Percentiles rank a stretch among this genome's conserved stretches.
These are phyloP conservation scores for Durio zibethinus DNA, from an alignment of 345 rosid species.

Conservation along the genomic window DNA sequence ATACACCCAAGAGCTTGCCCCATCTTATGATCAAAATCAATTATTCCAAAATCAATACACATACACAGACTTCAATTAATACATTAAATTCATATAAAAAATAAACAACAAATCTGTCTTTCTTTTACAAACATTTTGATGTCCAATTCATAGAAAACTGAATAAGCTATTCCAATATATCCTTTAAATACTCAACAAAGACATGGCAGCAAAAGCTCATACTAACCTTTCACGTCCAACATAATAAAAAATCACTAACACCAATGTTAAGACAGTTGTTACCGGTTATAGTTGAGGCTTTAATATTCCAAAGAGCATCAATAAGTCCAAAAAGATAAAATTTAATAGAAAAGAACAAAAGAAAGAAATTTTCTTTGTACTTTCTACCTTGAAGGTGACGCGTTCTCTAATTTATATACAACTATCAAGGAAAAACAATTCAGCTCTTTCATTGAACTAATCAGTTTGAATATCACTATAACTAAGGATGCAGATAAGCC, in stretches of 20 bases:
- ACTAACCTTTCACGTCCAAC: not conserved
- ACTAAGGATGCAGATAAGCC: not conserved
- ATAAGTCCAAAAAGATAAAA: not conserved
- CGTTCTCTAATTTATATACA: not conserved
- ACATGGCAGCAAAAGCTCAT: not conserved
- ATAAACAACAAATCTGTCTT: not conserved
- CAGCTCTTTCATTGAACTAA: not conserved
- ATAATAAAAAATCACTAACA: not conserved
- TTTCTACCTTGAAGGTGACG: not conserved
- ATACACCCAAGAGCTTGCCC: slow-evolving; percentile 48
- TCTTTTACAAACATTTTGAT: not conserved
- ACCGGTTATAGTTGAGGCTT: not conserved
- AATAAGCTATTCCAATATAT: not conserved
- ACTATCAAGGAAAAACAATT: not conserved
- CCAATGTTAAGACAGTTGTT: not conserved
- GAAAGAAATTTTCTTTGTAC: not conserved
- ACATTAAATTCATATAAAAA: not conserved
- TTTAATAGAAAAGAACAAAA: not conserved
- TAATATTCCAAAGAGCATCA: not conserved
- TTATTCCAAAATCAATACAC: not conserved
- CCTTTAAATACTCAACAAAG: not conserved
- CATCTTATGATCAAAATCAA: slow-evolving; percentile 12
- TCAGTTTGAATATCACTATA: not conserved
- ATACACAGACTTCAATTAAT: slow-evolving; percentile 7
- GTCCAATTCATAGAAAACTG: not conserved